phyloP scores from a whole-genome alignment of 305 asterid species.

The Fraxinus sp. region DNA sequence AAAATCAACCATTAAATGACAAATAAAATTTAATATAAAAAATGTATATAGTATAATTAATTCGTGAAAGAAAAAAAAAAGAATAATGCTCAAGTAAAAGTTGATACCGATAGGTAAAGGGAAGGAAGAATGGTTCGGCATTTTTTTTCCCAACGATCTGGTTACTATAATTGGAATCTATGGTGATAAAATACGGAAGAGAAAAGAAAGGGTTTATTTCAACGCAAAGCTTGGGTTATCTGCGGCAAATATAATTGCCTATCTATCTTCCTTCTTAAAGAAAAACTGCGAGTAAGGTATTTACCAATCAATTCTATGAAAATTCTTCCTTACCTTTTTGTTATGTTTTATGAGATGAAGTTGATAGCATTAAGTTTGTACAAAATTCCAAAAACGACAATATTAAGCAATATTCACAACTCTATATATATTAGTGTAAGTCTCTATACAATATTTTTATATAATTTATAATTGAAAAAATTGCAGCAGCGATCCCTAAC shows the following conservation, averaged over 20 bases:
- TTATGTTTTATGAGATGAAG: background rate
- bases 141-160: background rate
- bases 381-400: too few species aligned
- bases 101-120: background rate
- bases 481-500: too few species aligned
- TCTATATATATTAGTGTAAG: background rate
- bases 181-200: background rate
- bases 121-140: background rate
- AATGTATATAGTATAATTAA: too few species aligned
- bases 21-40: too few species aligned
- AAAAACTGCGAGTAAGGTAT: background rate
- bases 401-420: background rate
- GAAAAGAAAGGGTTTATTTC: background rate
- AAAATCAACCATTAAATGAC: background rate
- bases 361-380: background rate
- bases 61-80: too few species aligned
- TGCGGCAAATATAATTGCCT: background rate
- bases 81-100: too few species aligned
- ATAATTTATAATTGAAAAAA: too few species aligned
- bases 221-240: background rate
- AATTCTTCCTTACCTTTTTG: background rate
- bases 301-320: background rate
- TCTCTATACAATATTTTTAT: background rate
- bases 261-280: background rate
- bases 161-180: background rate